These are phyloP conservation scores for Tricholoma flavovirens DNA, from an alignment of 768 basidiomycete genomes.

Conservation along the genomic window DNA sequence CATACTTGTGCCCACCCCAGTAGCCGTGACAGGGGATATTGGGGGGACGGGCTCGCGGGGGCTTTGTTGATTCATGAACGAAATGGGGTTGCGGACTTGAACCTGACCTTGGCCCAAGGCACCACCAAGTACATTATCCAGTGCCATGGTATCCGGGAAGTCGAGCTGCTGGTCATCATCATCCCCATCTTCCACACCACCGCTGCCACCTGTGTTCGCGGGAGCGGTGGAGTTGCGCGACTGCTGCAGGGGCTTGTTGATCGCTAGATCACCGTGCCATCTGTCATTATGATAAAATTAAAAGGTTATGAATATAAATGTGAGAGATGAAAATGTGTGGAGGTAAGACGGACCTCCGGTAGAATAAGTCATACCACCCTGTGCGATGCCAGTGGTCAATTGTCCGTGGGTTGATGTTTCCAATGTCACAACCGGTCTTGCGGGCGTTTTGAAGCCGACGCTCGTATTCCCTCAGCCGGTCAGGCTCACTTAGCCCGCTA, in stretches of 20 bases:
- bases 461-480: slow-evolving; percentile 67
- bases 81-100: slow-evolving; percentile 26
- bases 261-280: slow-evolving; percentile 64
- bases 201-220: slow-evolving; percentile 18
- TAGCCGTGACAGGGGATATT: slow-evolving; percentile 18
- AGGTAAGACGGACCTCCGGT: slow-evolving; percentile 43
- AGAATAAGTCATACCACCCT: slow-evolving; percentile 75
- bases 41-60: slow-evolving; percentile 29
- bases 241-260: slow-evolving; percentile 41
- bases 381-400: slow-evolving; percentile 76
- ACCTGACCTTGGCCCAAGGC: slow-evolving; percentile 7
- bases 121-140: slow-evolving; percentile 28
- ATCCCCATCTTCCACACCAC: slow-evolving; percentile 36
- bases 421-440: slow-evolving; percentile 62
- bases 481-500: slow-evolving; percentile 47
- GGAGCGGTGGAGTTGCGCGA: slow-evolving; percentile 26
- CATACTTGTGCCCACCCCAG: not conserved
- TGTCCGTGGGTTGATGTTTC: slow-evolving; percentile 65
- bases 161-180: slow-evolving; percentile 49
- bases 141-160: slow-evolving; percentile 30
- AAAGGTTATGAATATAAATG: no score
- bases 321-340: not conserved
- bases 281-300: slow-evolving; percentile 23
- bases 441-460: slow-evolving; percentile 62
- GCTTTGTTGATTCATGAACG: slow-evolving; percentile 34